These are phyloP conservation scores for Podila epigama DNA, from an alignment of 192 early-diverging fungal genomes.

Conservation along the genomic window DNA sequence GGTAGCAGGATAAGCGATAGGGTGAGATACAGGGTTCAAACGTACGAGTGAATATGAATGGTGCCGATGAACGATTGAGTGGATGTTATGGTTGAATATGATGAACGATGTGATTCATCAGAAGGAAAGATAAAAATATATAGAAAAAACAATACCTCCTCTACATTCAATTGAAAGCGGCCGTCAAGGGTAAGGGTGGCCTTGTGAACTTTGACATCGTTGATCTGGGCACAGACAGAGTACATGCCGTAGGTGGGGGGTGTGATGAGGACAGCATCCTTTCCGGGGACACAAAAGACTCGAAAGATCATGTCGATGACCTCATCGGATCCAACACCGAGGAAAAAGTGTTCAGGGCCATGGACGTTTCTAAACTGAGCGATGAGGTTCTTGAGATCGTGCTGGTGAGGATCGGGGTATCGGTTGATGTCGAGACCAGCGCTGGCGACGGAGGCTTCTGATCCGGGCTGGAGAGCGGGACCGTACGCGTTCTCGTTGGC, in stretches of 20 bases:
- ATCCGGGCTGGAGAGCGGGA: constrained; percentile 41
- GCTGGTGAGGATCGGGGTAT: constrained; percentile 96
- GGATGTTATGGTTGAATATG: too few species aligned
- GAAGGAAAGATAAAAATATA: too few species aligned
- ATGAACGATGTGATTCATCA: too few species aligned
- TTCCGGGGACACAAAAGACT: constrained; percentile 88
- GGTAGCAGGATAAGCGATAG: too few species aligned
- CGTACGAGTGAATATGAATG: too few species aligned
- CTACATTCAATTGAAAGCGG: constrained; percentile 69
- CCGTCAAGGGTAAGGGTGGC: constrained; percentile 78
- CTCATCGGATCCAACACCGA: constrained; percentile 98
- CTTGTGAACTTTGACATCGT: constrained; percentile 92
- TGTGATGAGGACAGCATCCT: constrained; percentile 91
- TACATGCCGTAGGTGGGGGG: constrained; percentile 99
- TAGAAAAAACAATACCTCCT: too few species aligned
- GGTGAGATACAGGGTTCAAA: too few species aligned
- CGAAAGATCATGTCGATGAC: constrained; percentile 91
- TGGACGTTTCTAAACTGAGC: constrained; percentile 75
- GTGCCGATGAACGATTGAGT: too few species aligned
- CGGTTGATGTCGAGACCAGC: constrained; percentile 74
- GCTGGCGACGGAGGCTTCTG: constrained; percentile 35
- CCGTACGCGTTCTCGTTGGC: constrained; percentile 99
- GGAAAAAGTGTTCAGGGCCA: constrained; percentile 76
- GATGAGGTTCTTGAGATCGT: constrained; percentile 80
- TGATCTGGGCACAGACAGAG: constrained; percentile 88